Base-by-base conservation (phyloP, 805 yeast species). In the Ogataea chonburiensis region DNA sequence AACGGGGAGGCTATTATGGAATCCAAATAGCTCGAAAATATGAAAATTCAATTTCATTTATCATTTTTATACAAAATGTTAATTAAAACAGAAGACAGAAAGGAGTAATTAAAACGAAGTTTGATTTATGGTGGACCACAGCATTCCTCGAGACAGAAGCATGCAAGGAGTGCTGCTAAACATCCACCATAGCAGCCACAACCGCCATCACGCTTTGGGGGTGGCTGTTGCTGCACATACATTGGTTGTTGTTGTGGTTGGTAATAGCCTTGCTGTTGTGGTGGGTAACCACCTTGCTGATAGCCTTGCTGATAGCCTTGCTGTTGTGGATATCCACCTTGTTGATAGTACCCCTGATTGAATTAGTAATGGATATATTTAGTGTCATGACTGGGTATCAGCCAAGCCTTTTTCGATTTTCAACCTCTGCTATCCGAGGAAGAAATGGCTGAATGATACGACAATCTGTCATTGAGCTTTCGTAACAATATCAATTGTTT, bases 1-100 rank as follows among this genome's bases (percentile, higher is more conserved):
- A 41, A 36, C 21, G 37, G 39, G 10, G 75, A 75, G 7, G n/a
- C 19, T 13, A 13, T 9, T 29, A 7, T n/a, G n/a, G n/a, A n/a
- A n/a, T n/a, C n/a, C n/a, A n/a, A n/a, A n/a, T n/a, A n/a, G n/a
- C n/a, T n/a, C n/a, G n/a, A n/a, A n/a, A n/a, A n/a, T n/a, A n/a
- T n/a, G n/a, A n/a, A 19, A 27, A 12, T 8, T 14, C 7, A 27
- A 9, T 9, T 17, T 16, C 11, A 17, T 27, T 27, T 7, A 17
- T 19, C 10, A 19, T 19, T 19, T 7, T 19, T 19, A 19, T 10
- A n/a, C n/a, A n/a, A n/a, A n/a, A n/a, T n/a, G n/a, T n/a, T n/a
- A n/a, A n/a, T n/a, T n/a, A n/a, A n/a, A n/a, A n/a, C n/a, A n/a
- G n/a, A n/a, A n/a, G n/a, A n/a, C n/a, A n/a, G n/a, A n/a, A n/a